phyloP scores from a whole-genome alignment of 768 basidiomycete genomes.

The Suillus luteus region DNA sequence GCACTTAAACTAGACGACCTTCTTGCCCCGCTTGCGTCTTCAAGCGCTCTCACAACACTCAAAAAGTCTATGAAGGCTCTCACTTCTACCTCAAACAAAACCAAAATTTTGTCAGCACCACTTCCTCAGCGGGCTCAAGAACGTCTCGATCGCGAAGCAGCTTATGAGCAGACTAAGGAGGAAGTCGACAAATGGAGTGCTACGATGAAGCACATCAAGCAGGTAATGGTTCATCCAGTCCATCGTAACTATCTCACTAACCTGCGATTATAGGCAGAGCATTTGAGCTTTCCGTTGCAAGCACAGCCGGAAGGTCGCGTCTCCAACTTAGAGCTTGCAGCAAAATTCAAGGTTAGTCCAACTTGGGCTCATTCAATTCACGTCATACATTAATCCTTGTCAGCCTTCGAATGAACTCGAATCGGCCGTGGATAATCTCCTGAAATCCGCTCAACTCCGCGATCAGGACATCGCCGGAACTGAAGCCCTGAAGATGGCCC shows the following conservation, averaged over 20 bases:
- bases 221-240: constrained; percentile 45
- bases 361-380: background rate
- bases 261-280: constrained; percentile 61
- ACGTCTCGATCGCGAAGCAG: constrained; percentile 88
- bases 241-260: constrained; percentile 8
- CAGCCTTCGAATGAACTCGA: constrained; percentile 88
- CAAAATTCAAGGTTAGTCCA: constrained; percentile 76
- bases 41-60: constrained; percentile 60
- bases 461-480: constrained; percentile 78
- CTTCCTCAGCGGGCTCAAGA: constrained; percentile 87
- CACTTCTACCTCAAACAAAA: constrained; percentile 53
- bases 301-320: constrained; percentile 51
- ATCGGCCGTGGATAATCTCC: constrained; percentile 76
- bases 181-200: constrained; percentile 94
- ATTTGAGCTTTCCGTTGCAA: constrained; percentile 86
- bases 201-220: constrained; percentile 89
- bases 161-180: constrained; percentile 89
- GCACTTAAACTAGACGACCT: constrained; percentile 74
- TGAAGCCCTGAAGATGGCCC: constrained; percentile 83
- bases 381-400: constrained; percentile 3
- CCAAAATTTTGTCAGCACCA: constrained; percentile 73
- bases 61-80: constrained; percentile 72
- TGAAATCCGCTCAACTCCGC: constrained; percentile 79
- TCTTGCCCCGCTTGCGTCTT: constrained; percentile 68
- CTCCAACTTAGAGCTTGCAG: constrained; percentile 74